These are phyloP conservation scores for Fusarium albosuccineum DNA, from an alignment of 2,329 filamentous ascomycete genomes.

Conservation along the genomic window DNA sequence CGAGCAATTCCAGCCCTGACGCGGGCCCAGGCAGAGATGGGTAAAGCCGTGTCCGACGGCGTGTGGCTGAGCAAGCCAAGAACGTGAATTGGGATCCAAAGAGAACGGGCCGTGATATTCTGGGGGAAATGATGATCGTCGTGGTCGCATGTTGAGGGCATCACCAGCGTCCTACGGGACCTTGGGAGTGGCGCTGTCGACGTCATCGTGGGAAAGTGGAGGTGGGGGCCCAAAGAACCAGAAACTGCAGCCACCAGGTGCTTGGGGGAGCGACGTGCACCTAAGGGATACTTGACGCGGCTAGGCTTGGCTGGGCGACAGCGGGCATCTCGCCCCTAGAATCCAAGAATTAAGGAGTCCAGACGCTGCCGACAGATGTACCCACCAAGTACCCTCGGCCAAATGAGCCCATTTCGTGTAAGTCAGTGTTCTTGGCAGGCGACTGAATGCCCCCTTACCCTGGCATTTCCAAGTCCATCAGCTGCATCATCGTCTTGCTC, in stretches of 20 bases:
- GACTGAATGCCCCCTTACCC: conserved; percentile 23
- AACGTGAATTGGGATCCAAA: conserved; percentile 10
- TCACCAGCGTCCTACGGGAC: conserved; percentile 27
- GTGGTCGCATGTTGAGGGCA: conserved; percentile 34
- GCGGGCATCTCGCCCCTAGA: background rate
- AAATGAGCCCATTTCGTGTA: conserved; percentile 29
- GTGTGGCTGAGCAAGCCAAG: conserved; percentile 9
- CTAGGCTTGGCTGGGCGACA: background rate
- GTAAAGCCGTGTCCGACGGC: background rate
- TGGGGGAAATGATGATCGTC: conserved; percentile 35
- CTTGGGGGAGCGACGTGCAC: background rate
- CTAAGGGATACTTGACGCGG: conserved; percentile 2
- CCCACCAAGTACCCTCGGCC: background rate
- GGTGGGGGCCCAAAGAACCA: conserved; percentile 16
- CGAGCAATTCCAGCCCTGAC: conserved; percentile 30
- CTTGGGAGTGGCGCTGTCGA: conserved; percentile 31
- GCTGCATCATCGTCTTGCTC: conserved; percentile 32
- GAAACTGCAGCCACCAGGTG: conserved; percentile 33
- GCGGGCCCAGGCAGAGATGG: conserved; percentile 16
- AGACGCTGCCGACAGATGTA: background rate
- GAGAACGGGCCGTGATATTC: background rate
- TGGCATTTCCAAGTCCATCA: conserved; percentile 25
- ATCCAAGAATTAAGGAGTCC: background rate
- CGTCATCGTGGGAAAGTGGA: conserved; percentile 33
- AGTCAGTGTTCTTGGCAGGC: conserved; percentile 37